Evolutionary conservation across 2,329 filamentous ascomycete species (phyloP), one percentile per base, ranked within the genome.

Genomic region (Colletotrichum acutatum): DNA sequence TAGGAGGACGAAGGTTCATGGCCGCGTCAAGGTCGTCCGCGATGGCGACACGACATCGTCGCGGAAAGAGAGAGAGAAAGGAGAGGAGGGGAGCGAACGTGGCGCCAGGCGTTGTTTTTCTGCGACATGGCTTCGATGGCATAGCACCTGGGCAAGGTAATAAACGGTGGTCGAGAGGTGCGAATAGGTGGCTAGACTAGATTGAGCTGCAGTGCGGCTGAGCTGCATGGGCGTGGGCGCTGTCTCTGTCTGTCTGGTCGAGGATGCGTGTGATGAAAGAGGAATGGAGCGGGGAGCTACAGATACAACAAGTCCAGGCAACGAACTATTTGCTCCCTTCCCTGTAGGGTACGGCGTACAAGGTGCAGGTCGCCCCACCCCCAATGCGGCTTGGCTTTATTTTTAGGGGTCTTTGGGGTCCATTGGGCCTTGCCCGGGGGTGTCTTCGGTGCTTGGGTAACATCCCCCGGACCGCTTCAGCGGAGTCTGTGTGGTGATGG

Each of bases 151-250:
- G 22, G 42, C 54, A 60, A 71, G 56, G 53, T 30, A 34, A 52
- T 30, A 34, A 52, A 71, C 46, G 61, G 60, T 19, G 56, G 60
- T n/a, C 34, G 46, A 42, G 37, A 42, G 22, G 49, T 61, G 34
- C 14, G 42, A 61, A 49, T 34, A 24, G 42, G 53, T 32, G 28
- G 53, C 70, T 72, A 72, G 66, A 53, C 70, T 70, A 37, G 32
- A 73, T 71, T 46, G 56, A 73, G 71, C 22, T 24, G 28, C 28
- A 37, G 66, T 71, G 71, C 71, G 71, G 71, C 71, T 73, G 71
- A 73, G 71, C 32, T 66, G 66, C 62, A 46, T 42, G 62, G 22
- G 32, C 32, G 62, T 37, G 6, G 26, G 24, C n/a, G 26, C 6
- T 22, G n/a, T n/a, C 22, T n/a, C 22, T 30, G n/a, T n/a, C 22